These are phyloP conservation scores for Agastache rugosa DNA, from an alignment of 257 asterid genomes.

Conservation along the genomic window DNA sequence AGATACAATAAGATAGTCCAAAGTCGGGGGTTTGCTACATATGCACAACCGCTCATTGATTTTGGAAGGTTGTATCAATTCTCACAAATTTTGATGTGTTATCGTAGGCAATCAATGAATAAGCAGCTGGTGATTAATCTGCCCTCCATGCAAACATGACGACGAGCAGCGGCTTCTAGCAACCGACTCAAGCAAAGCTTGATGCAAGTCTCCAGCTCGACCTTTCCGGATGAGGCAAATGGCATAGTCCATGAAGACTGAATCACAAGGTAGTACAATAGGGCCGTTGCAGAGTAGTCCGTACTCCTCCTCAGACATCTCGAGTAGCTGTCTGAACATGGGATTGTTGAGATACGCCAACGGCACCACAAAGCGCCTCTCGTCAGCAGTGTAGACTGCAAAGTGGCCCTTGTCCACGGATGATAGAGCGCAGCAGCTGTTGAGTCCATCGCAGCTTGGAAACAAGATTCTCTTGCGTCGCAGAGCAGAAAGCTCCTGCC, in stretches of 20 bases:
- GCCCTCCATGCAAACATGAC: slow-evolving; percentile 15
- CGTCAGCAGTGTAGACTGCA: slow-evolving; percentile 34
- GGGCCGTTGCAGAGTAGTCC: slow-evolving; percentile 44
- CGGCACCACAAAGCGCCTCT: slow-evolving; percentile 42
- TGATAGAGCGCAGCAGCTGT: slow-evolving; percentile 27
- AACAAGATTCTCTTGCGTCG: slow-evolving; percentile 25
- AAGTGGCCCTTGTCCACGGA: slow-evolving; percentile 25
- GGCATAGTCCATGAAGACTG: slow-evolving; percentile 39
- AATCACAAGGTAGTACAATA: slow-evolving; percentile 42
- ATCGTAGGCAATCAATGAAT: slow-evolving; percentile 24
- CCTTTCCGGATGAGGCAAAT: slow-evolving; percentile 37
- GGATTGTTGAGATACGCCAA: slow-evolving; percentile 37
- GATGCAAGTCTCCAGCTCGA: slow-evolving; percentile 27
- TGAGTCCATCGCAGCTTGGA: background rate
- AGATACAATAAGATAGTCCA: background rate
- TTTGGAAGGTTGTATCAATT: background rate
- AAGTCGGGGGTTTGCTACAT: slow-evolving; percentile 35
- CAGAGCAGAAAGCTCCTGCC: slow-evolving; percentile 37
- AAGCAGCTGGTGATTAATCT: slow-evolving; percentile 31
- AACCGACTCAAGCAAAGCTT: slow-evolving; percentile 31
- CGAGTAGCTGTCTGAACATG: slow-evolving; percentile 38
- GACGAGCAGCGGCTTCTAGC: slow-evolving; percentile 31
- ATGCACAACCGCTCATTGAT: slow-evolving; percentile 36
- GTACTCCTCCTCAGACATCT: slow-evolving; percentile 50
- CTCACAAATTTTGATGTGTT: background rate